Percentiles rank a stretch among this genome's conserved stretches.
phyloP scores from a whole-genome alignment of 2,329 filamentous ascomycete genomes.

The Teratosphaeria epicoccoides region DNA sequence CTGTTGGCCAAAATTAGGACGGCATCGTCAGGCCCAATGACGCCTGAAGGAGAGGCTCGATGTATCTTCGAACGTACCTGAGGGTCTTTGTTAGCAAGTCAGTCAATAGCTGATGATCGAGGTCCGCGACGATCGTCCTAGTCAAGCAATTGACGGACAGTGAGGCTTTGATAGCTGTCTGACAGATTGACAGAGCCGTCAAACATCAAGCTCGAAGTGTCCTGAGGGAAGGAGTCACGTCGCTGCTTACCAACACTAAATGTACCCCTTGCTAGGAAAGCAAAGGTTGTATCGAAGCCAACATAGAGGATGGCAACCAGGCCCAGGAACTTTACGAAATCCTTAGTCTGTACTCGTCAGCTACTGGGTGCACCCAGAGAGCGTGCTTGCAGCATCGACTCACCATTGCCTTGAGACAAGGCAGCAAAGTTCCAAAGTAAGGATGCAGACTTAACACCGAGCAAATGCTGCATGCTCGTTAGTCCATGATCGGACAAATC shows the following conservation, averaged over 20 bases:
- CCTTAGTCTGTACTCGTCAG: conserved; percentile 50
- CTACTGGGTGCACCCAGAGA: background rate
- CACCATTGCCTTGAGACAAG: conserved; percentile 85
- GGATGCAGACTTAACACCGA: conserved; percentile 78
- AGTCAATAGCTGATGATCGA: too few species aligned
- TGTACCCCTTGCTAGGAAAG: conserved; percentile 59
- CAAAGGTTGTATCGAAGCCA: conserved; percentile 81
- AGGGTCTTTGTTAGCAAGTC: too few species aligned
- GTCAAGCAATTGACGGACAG: too few species aligned
- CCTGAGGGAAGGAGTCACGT: too few species aligned
- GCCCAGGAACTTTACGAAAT: conserved; percentile 74
- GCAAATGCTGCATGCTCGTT: conserved; percentile 50
- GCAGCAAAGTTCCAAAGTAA: conserved; percentile 83
- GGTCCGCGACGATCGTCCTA: too few species aligned
- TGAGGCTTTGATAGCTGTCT: too few species aligned
- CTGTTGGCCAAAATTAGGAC: too few species aligned
- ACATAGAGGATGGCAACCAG: conserved; percentile 73
- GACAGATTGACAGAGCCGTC: too few species aligned
- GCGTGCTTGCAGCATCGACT: background rate
- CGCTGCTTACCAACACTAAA: conserved; percentile 43
- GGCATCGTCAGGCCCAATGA: too few species aligned
- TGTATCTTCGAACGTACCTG: too few species aligned
- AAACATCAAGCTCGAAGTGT: too few species aligned
- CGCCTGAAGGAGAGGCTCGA: too few species aligned
- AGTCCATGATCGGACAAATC: background rate